Percentiles rank a stretch among this genome's conserved stretches.
Conservation (phyloP, 306 rosid species). For the Medicago truncatula region DNA sequence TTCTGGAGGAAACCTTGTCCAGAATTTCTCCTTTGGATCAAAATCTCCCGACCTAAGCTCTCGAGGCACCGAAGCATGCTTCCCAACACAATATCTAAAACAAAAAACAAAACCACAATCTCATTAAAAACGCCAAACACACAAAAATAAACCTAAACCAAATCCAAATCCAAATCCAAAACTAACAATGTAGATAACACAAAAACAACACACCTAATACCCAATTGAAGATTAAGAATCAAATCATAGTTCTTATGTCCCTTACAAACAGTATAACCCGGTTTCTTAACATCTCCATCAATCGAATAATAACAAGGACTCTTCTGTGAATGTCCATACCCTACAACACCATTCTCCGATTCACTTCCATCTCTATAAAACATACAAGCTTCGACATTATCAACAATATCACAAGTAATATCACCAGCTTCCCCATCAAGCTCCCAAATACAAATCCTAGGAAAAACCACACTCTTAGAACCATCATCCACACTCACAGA, state of each 20-base stretch:
- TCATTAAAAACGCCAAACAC: background rate
- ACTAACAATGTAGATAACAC: conserved; percentile 18
- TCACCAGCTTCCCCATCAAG: conserved; percentile 71
- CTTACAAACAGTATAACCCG: conserved; percentile 52
- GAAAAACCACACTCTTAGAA: conserved; percentile 50
- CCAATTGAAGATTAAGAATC: conserved; percentile 58
- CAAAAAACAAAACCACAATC: background rate
- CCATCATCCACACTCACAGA: conserved; percentile 46
- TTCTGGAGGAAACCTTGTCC: conserved; percentile 62
- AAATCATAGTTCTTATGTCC: conserved; percentile 65
- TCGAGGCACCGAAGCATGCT: conserved; percentile 49
- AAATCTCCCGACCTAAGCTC: conserved; percentile 59
- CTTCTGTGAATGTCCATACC: conserved; percentile 26
- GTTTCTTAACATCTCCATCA: conserved; percentile 52
- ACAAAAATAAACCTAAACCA: background rate
- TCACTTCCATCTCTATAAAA: conserved; percentile 53
- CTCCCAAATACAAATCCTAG: conserved; percentile 67
- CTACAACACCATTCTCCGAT: conserved; percentile 38
- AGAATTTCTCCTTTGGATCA: conserved; percentile 64
- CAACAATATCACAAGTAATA: conserved; percentile 66
- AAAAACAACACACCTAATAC: conserved; percentile 48
- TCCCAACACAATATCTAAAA: conserved; percentile 55
- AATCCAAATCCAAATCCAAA: background rate
- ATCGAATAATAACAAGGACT: conserved; percentile 50
- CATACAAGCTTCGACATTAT: conserved; percentile 54